Evolutionary conservation across 2,329 filamentous ascomycete species (phyloP).

Genomic region (Fusarium siculi): DNA sequence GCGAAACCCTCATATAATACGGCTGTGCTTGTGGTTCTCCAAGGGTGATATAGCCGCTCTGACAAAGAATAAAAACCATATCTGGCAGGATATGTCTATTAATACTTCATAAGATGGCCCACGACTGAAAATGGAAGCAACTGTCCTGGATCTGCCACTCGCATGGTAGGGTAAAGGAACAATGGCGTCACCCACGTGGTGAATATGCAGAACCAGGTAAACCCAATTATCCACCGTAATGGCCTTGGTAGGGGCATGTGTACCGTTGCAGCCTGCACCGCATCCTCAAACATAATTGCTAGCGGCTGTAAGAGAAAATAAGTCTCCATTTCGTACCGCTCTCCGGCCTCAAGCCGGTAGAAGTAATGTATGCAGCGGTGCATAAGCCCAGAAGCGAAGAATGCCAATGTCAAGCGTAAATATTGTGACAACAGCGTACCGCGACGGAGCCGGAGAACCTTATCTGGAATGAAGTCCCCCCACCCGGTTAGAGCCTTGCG

Average conservation of each 20-base stretch:
- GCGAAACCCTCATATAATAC: rapidly evolving
- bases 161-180: background rate
- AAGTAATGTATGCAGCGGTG: background rate
- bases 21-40: background rate
- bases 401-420: background rate
- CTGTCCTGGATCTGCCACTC: background rate
- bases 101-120: background rate
- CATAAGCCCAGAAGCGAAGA: background rate
- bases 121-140: background rate
- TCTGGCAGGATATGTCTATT: background rate
- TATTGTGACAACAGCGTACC: background rate
- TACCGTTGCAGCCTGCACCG: background rate
- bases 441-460: background rate
- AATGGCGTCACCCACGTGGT: background rate
- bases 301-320: background rate
- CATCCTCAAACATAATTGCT: background rate
- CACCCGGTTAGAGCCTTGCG: background rate
- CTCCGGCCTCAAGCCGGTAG: background rate
- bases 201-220: background rate
- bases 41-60: background rate
- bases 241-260: background rate
- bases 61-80: rapidly evolving
- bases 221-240: background rate
- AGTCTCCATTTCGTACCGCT: background rate
- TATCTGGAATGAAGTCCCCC: slow-evolving; percentile 4